Percentiles rank a stretch among this genome's conserved stretches.
Evolutionary conservation across 805 yeast genomes (phyloP).

Genomic region (Sungouiella thailandica): DNA sequence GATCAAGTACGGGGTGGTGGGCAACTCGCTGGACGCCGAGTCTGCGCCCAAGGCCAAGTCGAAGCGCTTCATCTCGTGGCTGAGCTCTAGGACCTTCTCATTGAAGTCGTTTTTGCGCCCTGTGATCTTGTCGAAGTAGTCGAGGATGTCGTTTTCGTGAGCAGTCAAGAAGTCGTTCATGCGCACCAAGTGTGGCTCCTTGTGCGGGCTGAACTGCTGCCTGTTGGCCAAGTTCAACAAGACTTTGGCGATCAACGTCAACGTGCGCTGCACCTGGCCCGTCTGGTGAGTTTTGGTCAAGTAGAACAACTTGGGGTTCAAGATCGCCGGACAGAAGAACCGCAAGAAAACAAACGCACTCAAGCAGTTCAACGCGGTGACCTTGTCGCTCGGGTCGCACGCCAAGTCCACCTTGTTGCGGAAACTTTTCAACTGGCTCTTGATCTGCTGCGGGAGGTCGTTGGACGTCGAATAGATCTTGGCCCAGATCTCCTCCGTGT

Average conservation of each 20-base stretch:
- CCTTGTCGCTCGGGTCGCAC: conserved; percentile 50
- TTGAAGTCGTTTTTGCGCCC: conserved; percentile 64
- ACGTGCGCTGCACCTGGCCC: conserved; percentile 67
- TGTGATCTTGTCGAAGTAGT: conserved; percentile 69
- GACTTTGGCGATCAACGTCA: conserved; percentile 77
- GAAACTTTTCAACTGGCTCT: conserved; percentile 56
- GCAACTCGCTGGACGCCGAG: conserved; percentile 51
- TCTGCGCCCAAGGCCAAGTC: conserved; percentile 51
- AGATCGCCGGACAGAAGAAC: conserved; percentile 79
- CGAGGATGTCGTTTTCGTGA: conserved; percentile 54
- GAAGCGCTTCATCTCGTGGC: conserved; percentile 53
- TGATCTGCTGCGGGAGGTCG: conserved; percentile 68
- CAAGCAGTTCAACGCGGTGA: conserved; percentile 62
- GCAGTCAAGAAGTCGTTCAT: conserved; percentile 65
- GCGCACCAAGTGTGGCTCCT: conserved; percentile 72
- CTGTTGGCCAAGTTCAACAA: conserved; percentile 77
- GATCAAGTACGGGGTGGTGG: conserved; percentile 63
- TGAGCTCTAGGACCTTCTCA: conserved; percentile 51
- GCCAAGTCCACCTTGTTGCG: conserved; percentile 61
- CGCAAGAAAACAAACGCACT: conserved; percentile 76
- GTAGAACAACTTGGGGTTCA: conserved; percentile 83
- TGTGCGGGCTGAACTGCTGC: conserved; percentile 63
- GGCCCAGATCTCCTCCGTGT: conserved; percentile 60
- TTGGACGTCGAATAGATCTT: conserved; percentile 60
- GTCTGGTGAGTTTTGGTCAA: conserved; percentile 66